These are phyloP conservation scores for Moesziomyces parantarcticus DNA, from an alignment of 1,284 basidiomycete species.

Conservation along the genomic window DNA sequence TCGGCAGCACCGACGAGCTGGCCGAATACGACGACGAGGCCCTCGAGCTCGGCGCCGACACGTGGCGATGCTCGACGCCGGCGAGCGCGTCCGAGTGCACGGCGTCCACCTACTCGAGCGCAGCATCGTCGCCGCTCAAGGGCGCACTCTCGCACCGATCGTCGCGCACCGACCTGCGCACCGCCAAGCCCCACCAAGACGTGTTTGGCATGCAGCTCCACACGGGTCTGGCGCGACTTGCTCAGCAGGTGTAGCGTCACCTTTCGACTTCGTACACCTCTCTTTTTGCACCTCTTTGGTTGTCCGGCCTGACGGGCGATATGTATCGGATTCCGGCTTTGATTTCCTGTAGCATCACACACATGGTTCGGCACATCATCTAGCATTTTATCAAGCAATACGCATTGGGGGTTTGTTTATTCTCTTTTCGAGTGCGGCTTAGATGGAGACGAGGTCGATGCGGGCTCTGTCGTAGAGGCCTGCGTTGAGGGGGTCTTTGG, in stretches of 20 bases:
- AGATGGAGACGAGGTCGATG: conserved; percentile 47
- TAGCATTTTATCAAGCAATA: no score
- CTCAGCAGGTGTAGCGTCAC: not conserved
- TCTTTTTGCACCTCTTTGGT: conserved; percentile 10
- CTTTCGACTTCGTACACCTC: not conserved
- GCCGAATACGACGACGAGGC: conserved; percentile 12
- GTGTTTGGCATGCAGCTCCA: conserved; percentile 9
- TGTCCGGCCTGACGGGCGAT: no score
- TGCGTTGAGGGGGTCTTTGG: conserved; percentile 12
- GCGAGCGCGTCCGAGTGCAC: conserved; percentile 19
- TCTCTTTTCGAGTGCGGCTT: not conserved
- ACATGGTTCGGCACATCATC: no score
- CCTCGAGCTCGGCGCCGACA: no score
- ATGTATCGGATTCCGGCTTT: not conserved
- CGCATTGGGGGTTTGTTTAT: no score
- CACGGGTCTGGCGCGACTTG: conserved; percentile 2
- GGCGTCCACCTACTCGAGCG: not conserved
- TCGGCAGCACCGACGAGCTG: conserved; percentile 23
- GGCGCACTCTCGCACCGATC: not conserved
- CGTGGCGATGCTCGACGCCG: conserved; percentile 30
- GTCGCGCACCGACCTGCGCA: conserved; percentile 3
- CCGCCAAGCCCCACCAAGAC: not conserved
- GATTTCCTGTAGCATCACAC: no score
- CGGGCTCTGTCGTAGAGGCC: conserved; percentile 38
- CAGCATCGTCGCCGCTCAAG: conserved; percentile 15